Evolutionary conservation across 1,139 yeast genomes (phyloP).

Genomic region (Ogataea hybrid): DNA sequence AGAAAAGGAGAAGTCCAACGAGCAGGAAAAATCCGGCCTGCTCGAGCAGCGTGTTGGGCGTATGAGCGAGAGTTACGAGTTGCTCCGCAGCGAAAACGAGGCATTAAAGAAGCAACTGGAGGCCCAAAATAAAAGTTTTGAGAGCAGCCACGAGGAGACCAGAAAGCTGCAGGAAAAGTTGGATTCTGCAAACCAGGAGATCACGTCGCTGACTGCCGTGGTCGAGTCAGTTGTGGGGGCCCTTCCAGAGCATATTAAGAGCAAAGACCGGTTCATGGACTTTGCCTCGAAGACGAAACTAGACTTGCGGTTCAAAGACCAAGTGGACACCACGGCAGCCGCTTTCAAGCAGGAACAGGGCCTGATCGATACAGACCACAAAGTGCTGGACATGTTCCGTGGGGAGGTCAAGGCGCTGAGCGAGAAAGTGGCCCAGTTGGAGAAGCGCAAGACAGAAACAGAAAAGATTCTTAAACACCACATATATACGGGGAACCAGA

Average conservation of each 20-base stretch:
- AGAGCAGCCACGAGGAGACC: too few relatives aligned
- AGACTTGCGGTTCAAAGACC: not conserved
- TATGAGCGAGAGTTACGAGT: too few relatives aligned
- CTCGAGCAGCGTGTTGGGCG: too few relatives aligned
- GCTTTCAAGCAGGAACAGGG: too few relatives aligned
- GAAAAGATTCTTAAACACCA: too few relatives aligned
- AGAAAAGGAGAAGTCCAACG: not conserved
- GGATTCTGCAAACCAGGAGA: not conserved
- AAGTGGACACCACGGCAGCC: slow-evolving; percentile 2
- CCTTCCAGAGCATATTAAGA: slow-evolving; percentile 8
- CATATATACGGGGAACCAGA: too few relatives aligned
- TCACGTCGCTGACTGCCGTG: not conserved
- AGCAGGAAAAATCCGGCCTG: not conserved
- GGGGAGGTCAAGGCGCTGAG: too few relatives aligned
- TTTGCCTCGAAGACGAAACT: slow-evolving; percentile 3
- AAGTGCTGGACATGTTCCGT: too few relatives aligned
- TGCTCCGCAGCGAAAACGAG: not conserved
- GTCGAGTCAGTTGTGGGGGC: not conserved
- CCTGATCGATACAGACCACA: too few relatives aligned
- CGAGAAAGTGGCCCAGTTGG: too few relatives aligned
- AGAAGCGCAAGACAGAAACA: too few relatives aligned
- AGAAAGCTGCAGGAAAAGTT: not conserved
- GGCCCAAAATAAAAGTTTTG: too few relatives aligned
- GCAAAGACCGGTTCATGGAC: slow-evolving; percentile 6
- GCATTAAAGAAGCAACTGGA: not conserved